These are phyloP conservation scores for Termitomyces titanicus DNA, from an alignment of 768 basidiomycete genomes.

Conservation along the genomic window DNA sequence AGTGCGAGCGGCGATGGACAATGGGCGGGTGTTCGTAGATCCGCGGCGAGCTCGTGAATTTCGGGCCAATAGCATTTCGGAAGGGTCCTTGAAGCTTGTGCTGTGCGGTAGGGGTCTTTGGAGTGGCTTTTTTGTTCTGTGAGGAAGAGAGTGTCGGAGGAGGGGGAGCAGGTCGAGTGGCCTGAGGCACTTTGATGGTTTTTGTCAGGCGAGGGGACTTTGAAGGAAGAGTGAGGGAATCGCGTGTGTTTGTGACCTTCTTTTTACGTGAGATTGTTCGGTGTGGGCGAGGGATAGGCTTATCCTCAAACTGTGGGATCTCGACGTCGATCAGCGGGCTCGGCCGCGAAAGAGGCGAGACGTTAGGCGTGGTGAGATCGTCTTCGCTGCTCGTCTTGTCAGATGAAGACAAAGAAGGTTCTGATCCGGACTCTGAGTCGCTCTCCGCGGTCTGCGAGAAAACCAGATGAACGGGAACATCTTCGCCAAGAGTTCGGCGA, in stretches of 20 bases:
- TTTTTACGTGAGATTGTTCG: background rate
- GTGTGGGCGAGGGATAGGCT: background rate
- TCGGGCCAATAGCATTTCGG: background rate
- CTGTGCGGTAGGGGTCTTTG: background rate
- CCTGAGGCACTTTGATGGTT: background rate
- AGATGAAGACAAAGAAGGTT: background rate
- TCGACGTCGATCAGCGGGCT: background rate
- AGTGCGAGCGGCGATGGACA: slow-evolving; percentile 7
- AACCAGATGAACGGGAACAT: slow-evolving; percentile 57
- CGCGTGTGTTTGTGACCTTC: slow-evolving; percentile 10
- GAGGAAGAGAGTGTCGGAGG: background rate
- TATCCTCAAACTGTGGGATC: background rate
- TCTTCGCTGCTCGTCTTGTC: slow-evolving; percentile 2
- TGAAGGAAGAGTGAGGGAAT: slow-evolving; percentile 6
- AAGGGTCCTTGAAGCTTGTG: background rate
- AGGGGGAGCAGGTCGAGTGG: slow-evolving; percentile 5
- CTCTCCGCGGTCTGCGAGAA: slow-evolving; percentile 34
- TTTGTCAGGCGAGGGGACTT: background rate
- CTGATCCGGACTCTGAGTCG: slow-evolving; percentile 2
- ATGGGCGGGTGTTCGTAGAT: slow-evolving; percentile 2
- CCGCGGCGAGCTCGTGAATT: background rate
- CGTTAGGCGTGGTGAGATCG: background rate
- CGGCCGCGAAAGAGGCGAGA: background rate
- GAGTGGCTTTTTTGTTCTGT: background rate
- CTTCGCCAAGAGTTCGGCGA: slow-evolving; percentile 57